Evolutionary conservation across 768 basidiomycete genomes (phyloP).

Genomic region (Rubroboletus pulcherrimus): DNA sequence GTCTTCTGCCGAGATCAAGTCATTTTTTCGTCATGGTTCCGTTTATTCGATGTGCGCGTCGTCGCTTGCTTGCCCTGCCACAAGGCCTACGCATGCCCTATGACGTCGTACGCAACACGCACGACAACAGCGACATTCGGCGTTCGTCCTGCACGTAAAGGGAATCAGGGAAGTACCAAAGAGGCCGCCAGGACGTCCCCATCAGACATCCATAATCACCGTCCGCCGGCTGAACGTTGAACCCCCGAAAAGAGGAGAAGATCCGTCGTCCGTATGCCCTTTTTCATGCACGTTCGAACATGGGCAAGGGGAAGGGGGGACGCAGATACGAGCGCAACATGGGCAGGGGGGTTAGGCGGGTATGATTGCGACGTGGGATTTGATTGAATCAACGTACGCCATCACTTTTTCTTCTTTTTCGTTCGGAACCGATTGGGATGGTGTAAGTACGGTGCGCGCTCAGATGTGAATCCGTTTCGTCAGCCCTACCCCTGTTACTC

Average conservation of each 20-base stretch:
- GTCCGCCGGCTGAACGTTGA: background rate
- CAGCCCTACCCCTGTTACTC: background rate
- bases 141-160: constrained; percentile 21
- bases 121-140: constrained; percentile 2
- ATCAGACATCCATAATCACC: constrained; percentile 14
- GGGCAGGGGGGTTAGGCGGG: background rate
- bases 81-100: constrained; percentile 19
- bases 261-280: background rate
- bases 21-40: background rate
- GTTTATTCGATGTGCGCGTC: constrained; percentile 1
- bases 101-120: constrained; percentile 19
- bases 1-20: background rate
- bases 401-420: constrained; percentile 5
- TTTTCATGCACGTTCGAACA: constrained; percentile 6
- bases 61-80: constrained; percentile 10
- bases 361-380: background rate
- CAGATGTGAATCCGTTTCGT: constrained; percentile 2
- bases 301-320: background rate
- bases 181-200: constrained; percentile 2
- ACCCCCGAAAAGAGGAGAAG: constrained; percentile 5
- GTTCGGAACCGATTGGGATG: constrained; percentile 14
- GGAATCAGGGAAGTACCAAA: constrained; percentile 6
- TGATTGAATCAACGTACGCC: constrained; percentile 12
- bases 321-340: background rate
- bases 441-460: background rate